Base-by-base conservation (phyloP, 768 basidiomycete species). In the Hygrophorus russula region DNA sequence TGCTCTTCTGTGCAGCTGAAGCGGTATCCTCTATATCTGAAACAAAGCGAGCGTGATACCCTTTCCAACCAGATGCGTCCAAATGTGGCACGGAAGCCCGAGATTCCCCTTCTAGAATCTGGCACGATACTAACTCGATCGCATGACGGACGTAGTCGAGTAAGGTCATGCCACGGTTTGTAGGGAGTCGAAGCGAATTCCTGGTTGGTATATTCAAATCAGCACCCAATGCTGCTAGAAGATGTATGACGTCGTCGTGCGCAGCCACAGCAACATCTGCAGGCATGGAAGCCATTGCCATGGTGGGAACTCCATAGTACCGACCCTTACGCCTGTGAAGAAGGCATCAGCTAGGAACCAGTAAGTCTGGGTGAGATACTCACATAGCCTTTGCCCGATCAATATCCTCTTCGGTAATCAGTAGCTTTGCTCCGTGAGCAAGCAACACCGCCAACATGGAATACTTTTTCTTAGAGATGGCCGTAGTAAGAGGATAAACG, bases 71-170 rank as follows among this genome's bases (percentile, higher is more conserved):
- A 1, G 48, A 33, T 29, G 40, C 7, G 10, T n/a, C n/a, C n/a
- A n/a, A n/a, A n/a, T n/a, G n/a, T n/a, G 42, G 32, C 5, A n/a
- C 19, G 15, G 35, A 20, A 18, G 44, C 44, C 4, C 44, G 32
- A 8, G 39, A 36, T 24, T 39, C 28, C 15, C 42, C 35, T 11
- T 41, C 39, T 2, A 47, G 46, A 12, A 66, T 59, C 13, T 53
- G 44, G 2, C 47, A 38, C 5, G 49, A 42, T 18, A 65, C 30
- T 5, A 45, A 38, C 2, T 46, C 19, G 10, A 68, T 51, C 2
- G 60, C 60, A 31, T 44, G 57, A 4, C 61, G 58, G 6, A 68
- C 60, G 66, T 66, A 71, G 39, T 70, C 68, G 18, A 63, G n/a
- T 50, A 20, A 67, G 38, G 5, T 60, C 62, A 12, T 53, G 51